Percentiles rank a stretch among this genome's conserved stretches.
phyloP scores from a whole-genome alignment of 768 basidiomycete genomes.

The Myochromella boudieri region DNA sequence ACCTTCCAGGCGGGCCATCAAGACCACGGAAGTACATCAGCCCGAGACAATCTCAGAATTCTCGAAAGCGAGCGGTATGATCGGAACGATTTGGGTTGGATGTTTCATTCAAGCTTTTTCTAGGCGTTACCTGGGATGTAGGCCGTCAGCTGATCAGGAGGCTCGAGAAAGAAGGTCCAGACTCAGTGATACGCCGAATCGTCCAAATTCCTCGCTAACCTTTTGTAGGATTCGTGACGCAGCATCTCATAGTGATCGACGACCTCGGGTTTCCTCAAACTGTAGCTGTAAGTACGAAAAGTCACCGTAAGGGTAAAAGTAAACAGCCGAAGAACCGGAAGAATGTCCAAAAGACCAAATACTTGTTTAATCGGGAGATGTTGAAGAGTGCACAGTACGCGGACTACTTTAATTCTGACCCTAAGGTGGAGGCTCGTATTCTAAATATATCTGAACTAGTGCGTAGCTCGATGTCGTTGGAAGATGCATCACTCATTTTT shows the following conservation, averaged over 20 bases:
- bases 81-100: neutral
- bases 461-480: conserved; percentile 18
- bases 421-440: conserved; percentile 56
- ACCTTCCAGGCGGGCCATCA: conserved; percentile 20
- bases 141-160: conserved; percentile 65
- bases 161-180: conserved; percentile 68
- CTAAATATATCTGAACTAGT: conserved; percentile 64
- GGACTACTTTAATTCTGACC: conserved; percentile 70
- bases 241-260: conserved; percentile 46
- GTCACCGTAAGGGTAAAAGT: conserved; percentile 36
- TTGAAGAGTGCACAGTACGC: conserved; percentile 47
- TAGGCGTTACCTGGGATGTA: conserved; percentile 54
- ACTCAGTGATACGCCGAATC: neutral
- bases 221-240: conserved; percentile 57
- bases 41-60: conserved; percentile 49
- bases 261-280: conserved; percentile 49
- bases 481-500: conserved; percentile 1
- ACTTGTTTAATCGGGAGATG: conserved; percentile 53
- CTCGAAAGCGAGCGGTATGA: conserved; percentile 58
- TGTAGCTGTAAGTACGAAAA: conserved; percentile 35
- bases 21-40: conserved; percentile 49
- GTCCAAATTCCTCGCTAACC: neutral
- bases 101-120: conserved; percentile 3
- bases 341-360: conserved; percentile 55
- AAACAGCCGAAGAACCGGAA: conserved; percentile 46